phyloP scores from a whole-genome alignment of 371 early-diverging fungal species.

The Mortierella sp. region DNA sequence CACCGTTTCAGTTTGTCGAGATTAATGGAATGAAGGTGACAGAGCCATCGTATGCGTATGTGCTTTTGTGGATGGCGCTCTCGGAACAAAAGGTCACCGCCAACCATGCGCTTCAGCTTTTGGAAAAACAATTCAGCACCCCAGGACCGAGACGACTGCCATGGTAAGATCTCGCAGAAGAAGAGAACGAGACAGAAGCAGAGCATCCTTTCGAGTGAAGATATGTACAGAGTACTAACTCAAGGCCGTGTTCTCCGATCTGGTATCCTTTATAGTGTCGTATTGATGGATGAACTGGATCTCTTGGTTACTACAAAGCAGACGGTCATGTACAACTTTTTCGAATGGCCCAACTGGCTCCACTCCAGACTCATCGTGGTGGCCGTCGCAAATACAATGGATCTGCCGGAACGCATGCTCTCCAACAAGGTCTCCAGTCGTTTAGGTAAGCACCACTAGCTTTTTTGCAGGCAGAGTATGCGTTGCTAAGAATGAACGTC shows the following conservation, averaged over 20 bases:
- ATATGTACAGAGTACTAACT: no score
- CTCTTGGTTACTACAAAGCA: slow-evolving; percentile 94
- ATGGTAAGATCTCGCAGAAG: slow-evolving; percentile 24
- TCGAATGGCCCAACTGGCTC: slow-evolving; percentile 95
- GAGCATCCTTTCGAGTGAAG: no score
- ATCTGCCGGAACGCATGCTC: slow-evolving; percentile 95
- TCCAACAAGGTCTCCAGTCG: slow-evolving; percentile 95
- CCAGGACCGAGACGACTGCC: slow-evolving; percentile 58
- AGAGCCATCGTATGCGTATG: slow-evolving; percentile 91
- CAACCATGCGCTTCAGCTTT: slow-evolving; percentile 81
- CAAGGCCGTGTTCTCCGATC: neutral
- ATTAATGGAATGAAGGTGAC: slow-evolving; percentile 97
- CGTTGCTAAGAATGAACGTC: neutral
- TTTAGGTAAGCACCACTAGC: slow-evolving; percentile 71
- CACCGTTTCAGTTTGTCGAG: slow-evolving; percentile 88
- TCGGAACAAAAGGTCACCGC: slow-evolving; percentile 74
- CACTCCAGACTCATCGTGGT: slow-evolving; percentile 91
- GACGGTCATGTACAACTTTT: slow-evolving; percentile 97
- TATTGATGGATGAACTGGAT: slow-evolving; percentile 99
- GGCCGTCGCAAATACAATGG: slow-evolving; percentile 99
- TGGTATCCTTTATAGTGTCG: slow-evolving; percentile 69
- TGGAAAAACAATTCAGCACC: slow-evolving; percentile 78
- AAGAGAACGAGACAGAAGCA: neutral
- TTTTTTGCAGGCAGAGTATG: neutral
- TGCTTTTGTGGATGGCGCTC: slow-evolving; percentile 85